Evolutionary conservation across 1,139 yeast genomes (phyloP).

Genomic region (Yueomyces sp.): DNA sequence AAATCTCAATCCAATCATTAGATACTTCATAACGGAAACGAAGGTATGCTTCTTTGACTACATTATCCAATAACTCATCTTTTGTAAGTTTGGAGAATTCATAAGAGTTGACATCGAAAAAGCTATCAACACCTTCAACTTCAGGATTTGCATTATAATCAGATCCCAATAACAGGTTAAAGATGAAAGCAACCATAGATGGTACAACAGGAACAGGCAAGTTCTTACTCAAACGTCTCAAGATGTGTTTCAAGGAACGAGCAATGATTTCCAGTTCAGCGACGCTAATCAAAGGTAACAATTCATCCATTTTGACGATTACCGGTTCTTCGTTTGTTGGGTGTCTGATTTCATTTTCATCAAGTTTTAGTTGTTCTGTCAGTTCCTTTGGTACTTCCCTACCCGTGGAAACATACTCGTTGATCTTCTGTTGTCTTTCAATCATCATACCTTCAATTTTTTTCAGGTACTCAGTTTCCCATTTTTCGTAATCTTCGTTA

Average conservation of each 20-base stretch:
- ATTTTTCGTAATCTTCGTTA: slow-evolving; percentile 26
- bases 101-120: slow-evolving; percentile 34
- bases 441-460: slow-evolving; percentile 29
- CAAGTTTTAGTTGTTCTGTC: slow-evolving; percentile 23
- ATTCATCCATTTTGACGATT: slow-evolving; percentile 22
- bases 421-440: slow-evolving; percentile 28
- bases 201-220: slow-evolving; percentile 49
- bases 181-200: slow-evolving; percentile 52
- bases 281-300: slow-evolving; percentile 35
- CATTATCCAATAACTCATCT: slow-evolving; percentile 30
- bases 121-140: slow-evolving; percentile 29
- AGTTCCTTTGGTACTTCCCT: slow-evolving; percentile 26
- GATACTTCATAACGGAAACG: slow-evolving; percentile 56
- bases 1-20: slow-evolving; percentile 31
- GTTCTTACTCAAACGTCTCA: slow-evolving; percentile 36
- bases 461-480: slow-evolving; percentile 22
- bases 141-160: slow-evolving; percentile 33
- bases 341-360: slow-evolving; percentile 27
- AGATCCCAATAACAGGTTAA: slow-evolving; percentile 57
- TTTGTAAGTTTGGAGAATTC: slow-evolving; percentile 36
- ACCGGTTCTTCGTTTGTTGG: slow-evolving; percentile 23
- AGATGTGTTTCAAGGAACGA: slow-evolving; percentile 65
- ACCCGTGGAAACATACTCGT: slow-evolving; percentile 24
- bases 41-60: slow-evolving; percentile 38
- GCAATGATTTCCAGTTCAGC: slow-evolving; percentile 61